Evolutionary conservation across 441 rosid genomes (phyloP).

Genomic region (Pelargonium citronellum): DNA sequence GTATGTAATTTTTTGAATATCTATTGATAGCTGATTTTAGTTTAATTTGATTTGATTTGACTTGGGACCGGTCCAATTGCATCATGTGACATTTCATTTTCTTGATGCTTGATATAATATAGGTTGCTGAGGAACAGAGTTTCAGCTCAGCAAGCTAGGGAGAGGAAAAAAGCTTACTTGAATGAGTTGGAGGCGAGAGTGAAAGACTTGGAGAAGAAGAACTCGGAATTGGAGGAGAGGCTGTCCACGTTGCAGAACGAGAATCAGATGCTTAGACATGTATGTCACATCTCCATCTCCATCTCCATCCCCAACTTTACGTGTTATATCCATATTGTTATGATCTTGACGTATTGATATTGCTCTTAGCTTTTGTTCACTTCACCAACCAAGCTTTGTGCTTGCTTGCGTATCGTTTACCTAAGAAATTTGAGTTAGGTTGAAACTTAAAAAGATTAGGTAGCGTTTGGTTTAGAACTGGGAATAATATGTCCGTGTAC

Average conservation of each 20-base stretch:
- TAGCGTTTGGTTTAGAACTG: too few relatives aligned
- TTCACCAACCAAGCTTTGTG: neutral
- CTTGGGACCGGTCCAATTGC: neutral
- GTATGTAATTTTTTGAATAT: neutral
- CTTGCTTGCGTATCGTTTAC: neutral
- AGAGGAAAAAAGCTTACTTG: slow-evolving; percentile 30
- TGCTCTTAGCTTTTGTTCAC: neutral
- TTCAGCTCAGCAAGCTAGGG: slow-evolving; percentile 31
- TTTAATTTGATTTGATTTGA: neutral
- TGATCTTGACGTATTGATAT: neutral
- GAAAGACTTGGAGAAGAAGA: slow-evolving; percentile 25
- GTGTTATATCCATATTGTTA: neutral
- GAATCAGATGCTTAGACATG: slow-evolving; percentile 33
- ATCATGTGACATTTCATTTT: neutral
- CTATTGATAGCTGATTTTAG: neutral
- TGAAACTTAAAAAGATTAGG: neutral
- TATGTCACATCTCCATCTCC: slow-evolving; percentile 12
- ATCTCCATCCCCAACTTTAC: too few relatives aligned
- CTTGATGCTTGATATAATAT: neutral
- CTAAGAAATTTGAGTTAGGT: neutral
- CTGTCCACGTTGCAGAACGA: slow-evolving; percentile 28
- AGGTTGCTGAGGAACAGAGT: slow-evolving; percentile 33
- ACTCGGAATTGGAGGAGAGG: slow-evolving; percentile 29
- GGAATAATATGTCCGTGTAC: too few relatives aligned
- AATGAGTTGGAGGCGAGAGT: slow-evolving; percentile 25